Evolutionary conservation across 2,329 filamentous ascomycete species (phyloP).

Genomic region (Paraphaeosphaeria sporulosa): DNA sequence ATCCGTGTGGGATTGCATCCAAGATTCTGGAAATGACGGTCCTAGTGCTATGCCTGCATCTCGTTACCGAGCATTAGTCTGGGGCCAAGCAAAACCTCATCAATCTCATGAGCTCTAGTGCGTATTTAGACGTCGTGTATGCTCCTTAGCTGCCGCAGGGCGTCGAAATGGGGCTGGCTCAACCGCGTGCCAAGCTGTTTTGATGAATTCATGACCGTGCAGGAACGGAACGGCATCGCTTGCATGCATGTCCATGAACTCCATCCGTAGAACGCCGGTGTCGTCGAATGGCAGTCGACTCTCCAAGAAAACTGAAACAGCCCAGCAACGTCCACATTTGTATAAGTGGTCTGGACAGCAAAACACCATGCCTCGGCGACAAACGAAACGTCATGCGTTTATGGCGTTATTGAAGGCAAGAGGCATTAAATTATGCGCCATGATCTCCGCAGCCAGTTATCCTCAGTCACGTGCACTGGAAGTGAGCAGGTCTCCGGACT

Average conservation of each 20-base stretch:
- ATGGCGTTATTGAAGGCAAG: not conserved
- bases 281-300: conserved; percentile 7
- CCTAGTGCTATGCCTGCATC: conserved; percentile 11
- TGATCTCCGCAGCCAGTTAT: not conserved
- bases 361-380: conserved; percentile 6
- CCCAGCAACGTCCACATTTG: not conserved
- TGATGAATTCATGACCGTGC: conserved; percentile 9
- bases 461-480: no score
- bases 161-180: not conserved
- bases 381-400: conserved; percentile 12
- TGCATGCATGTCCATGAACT: conserved; percentile 5
- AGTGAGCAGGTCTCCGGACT: no score
- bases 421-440: conserved; percentile 1
- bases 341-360: not conserved
- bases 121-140: not conserved
- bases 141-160: conserved; percentile 7
- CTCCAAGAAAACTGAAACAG: conserved; percentile 8
- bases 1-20: not conserved
- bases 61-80: not conserved
- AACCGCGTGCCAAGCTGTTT: conserved; percentile 7
- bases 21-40: conserved; percentile 8
- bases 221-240: conserved; percentile 1
- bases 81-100: conserved; percentile 8
- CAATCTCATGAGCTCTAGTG: conserved; percentile 4
- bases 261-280: not conserved